Conservation (phyloP, 495 filamentous ascomycete genomes). For the Podospora australis region DNA sequence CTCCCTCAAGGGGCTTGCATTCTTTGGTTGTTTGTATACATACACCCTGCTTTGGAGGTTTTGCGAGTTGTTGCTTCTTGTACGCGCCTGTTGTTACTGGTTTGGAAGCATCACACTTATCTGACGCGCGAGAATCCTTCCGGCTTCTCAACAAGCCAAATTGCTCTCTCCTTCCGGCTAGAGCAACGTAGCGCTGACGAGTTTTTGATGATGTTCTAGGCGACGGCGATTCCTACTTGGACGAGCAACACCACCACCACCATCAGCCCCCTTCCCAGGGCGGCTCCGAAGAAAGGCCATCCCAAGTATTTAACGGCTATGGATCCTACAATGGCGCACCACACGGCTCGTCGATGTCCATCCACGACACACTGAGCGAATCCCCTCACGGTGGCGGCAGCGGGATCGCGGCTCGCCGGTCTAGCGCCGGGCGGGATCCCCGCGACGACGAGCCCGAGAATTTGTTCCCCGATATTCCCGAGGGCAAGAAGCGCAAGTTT, state of each 20-base stretch:
- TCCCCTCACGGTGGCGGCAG: conserved; percentile 32
- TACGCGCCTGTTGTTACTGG: conserved; percentile 18
- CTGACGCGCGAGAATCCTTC: conserved; percentile 19
- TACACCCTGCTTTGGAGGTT: conserved; percentile 18
- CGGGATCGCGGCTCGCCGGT: conserved; percentile 20
- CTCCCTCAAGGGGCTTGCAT: conserved; percentile 1
- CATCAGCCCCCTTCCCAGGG: conserved; percentile 36
- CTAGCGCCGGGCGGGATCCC: conserved; percentile 13
- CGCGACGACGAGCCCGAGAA: conserved; percentile 49
- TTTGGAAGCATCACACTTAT: conserved; percentile 28
- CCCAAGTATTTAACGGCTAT: conserved; percentile 74
- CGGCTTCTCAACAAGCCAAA: background rate
- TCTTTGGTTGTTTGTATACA: conserved; percentile 12
- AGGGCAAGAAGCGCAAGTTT: conserved; percentile 87
- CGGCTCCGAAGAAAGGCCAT: conserved; percentile 58
- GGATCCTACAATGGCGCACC: conserved; percentile 50
- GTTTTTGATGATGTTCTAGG: conserved; percentile 29
- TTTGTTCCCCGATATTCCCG: conserved; percentile 80
- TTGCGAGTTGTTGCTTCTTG: conserved; percentile 25
- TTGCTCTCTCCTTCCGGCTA: background rate
- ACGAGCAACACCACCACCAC: conserved; percentile 56
- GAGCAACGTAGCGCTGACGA: conserved; percentile 18
- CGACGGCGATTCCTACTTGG: conserved; percentile 47
- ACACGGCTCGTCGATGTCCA: conserved; percentile 58
- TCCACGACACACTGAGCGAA: conserved; percentile 61